Percentiles rank a stretch among this genome's conserved stretches.
Evolutionary conservation across 1,139 yeast genomes (phyloP).

Genomic region (Yamadazyma diospyri): DNA sequence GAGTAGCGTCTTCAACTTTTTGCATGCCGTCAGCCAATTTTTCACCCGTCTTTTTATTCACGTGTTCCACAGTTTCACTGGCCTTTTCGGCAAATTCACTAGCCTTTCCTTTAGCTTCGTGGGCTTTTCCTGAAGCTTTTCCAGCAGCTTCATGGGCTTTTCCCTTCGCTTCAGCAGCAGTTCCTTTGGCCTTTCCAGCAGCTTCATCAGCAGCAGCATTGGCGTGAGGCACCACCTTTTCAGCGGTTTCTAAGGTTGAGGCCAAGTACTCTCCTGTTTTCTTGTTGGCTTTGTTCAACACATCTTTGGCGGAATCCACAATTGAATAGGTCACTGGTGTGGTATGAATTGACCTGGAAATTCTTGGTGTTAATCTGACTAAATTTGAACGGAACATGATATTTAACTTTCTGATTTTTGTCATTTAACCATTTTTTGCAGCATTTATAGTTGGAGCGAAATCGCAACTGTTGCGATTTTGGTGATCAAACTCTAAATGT

Average conservation of each 20-base stretch:
- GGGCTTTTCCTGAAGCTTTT: slow-evolving; percentile 25
- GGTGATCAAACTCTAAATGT: slow-evolving; percentile 6
- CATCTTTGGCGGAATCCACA: slow-evolving; percentile 34
- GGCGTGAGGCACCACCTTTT: slow-evolving; percentile 19
- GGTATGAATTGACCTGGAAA: slow-evolving; percentile 11
- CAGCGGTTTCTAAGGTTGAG: slow-evolving; percentile 30
- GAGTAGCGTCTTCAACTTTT: slow-evolving; percentile 17
- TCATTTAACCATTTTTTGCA: slow-evolving; percentile 1
- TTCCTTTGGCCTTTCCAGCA: slow-evolving; percentile 4
- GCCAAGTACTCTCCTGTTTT: slow-evolving; percentile 36
- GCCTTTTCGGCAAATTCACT: slow-evolving; percentile 6
- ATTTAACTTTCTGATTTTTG: neutral
- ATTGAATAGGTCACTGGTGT: slow-evolving; percentile 20
- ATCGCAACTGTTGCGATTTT: slow-evolving; percentile 11
- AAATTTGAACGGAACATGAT: slow-evolving; percentile 13
- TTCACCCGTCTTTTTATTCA: slow-evolving; percentile 27
- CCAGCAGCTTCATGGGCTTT: slow-evolving; percentile 26
- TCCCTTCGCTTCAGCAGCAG: slow-evolving; percentile 18
- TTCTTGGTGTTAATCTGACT: slow-evolving; percentile 6
- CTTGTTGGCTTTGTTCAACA: slow-evolving; percentile 31
- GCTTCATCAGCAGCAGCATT: slow-evolving; percentile 6
- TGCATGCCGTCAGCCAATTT: slow-evolving; percentile 26
- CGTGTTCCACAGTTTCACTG: slow-evolving; percentile 14
- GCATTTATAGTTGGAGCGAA: slow-evolving; percentile 5
- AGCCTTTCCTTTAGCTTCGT: slow-evolving; percentile 5